Base-by-base conservation (phyloP, 208 protist species). In the Wallacemonas sp. region DNA sequence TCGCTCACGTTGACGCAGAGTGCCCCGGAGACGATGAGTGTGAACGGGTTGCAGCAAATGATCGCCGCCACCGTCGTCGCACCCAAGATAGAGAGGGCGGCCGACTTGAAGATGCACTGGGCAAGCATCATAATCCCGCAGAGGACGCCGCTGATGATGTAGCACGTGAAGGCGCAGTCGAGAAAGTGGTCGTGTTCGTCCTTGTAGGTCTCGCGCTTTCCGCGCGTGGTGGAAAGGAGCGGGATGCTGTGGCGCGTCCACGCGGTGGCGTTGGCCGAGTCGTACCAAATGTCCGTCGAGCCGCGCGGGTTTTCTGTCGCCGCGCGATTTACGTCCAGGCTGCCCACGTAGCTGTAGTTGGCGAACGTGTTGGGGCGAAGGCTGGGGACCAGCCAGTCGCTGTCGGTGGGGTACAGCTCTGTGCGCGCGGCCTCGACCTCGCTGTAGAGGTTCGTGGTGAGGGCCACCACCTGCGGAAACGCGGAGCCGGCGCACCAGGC, bases 211-310 rank as follows among this genome's bases (percentile, higher is more conserved):
- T 45, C 36, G 10, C 80, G 77, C 39, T 54, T 22, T 32, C 74
- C 38, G 1, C 41, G 49, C 25, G 33, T 16, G 25, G 67, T 69
- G 25, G 77, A 81, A n/a, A 87, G 54, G 12, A 95, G 78, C 7
- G 86, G 87, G 14, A 95, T 67, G 67, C 84, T 82, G 69, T 90
- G 71, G 45, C 57, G 59, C 32, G 67, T 65, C 87, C 90, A 95
- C 5, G 82, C 45, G 0, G 45, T 31, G 18, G 67, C 76, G 29
- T 73, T 36, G n/a, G 32, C 31, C 4, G 52, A 59, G 38, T 62
- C 31, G 72, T 88, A 91, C 90, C 87, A 95, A 48, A 83, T 41
- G 22, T 74, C 63, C 12, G 85, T 79, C 3, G 83, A 86, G 39
- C 84, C 79, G 8, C 42, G 61, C 20, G 76, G 81, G 36, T 79